phyloP scores from a whole-genome alignment of 1,284 basidiomycete species.

The Cutaneotrichosporon spelunceum region DNA sequence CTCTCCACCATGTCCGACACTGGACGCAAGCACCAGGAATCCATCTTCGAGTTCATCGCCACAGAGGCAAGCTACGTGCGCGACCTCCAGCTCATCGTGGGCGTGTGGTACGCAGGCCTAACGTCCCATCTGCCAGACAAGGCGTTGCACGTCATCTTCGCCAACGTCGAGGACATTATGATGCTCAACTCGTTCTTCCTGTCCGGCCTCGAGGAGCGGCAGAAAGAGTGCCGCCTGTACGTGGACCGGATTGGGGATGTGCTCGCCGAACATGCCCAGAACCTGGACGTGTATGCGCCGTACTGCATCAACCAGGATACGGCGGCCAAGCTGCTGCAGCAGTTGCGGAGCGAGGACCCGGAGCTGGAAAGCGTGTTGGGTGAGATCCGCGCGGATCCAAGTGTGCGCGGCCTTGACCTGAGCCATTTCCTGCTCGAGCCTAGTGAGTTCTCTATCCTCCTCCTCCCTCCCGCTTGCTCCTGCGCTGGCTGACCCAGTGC shows the following conservation, averaged over 20 bases:
- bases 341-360: slow-evolving; percentile 65
- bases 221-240: slow-evolving; percentile 84
- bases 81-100: slow-evolving; percentile 83
- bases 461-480: not conserved
- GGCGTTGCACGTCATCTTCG: slow-evolving; percentile 79
- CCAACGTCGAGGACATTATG: slow-evolving; percentile 86
- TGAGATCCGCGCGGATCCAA: slow-evolving; percentile 57
- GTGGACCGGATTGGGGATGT: slow-evolving; percentile 85
- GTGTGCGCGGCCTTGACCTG: slow-evolving; percentile 77
- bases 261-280: slow-evolving; percentile 66
- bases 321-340: slow-evolving; percentile 73
- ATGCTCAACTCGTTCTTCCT: slow-evolving; percentile 82
- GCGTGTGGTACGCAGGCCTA: slow-evolving; percentile 75
- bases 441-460: slow-evolving; percentile 57
- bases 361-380: slow-evolving; percentile 56
- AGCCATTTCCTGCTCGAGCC: slow-evolving; percentile 87
- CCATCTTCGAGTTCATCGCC: slow-evolving; percentile 83
- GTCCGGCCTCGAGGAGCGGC: slow-evolving; percentile 81
- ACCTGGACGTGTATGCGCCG: slow-evolving; percentile 75
- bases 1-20: slow-evolving; percentile 68
- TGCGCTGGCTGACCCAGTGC: slow-evolving; percentile 61
- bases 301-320: slow-evolving; percentile 88
- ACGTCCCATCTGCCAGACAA: slow-evolving; percentile 70
- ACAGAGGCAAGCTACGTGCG: slow-evolving; percentile 85
- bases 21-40: slow-evolving; percentile 83